These are phyloP conservation scores for Pontederia paniculata DNA, from an alignment of 176 grass and related monocot species.

Conservation along the genomic window DNA sequence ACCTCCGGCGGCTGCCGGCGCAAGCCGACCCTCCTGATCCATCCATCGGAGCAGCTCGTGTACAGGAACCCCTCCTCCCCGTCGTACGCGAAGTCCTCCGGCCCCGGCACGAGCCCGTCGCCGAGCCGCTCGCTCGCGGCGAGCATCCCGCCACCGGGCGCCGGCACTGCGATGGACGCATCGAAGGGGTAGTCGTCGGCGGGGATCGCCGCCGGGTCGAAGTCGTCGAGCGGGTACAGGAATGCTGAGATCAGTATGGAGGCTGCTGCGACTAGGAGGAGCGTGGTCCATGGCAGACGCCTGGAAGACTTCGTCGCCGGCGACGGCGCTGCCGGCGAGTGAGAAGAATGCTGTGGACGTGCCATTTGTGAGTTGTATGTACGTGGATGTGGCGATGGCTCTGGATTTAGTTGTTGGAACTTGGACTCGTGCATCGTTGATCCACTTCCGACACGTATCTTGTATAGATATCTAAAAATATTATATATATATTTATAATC, in stretches of 20 bases:
- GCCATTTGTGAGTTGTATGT: no score
- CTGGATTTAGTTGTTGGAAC: no score
- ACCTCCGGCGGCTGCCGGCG: slow-evolving; percentile 22
- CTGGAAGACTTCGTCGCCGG: no score
- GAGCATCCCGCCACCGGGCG: slow-evolving; percentile 28
- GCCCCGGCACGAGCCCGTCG: slow-evolving; percentile 45
- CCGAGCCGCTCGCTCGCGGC: slow-evolving; percentile 37
- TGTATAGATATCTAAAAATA: no score
- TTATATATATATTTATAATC: no score
- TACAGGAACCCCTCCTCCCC: slow-evolving; percentile 34
- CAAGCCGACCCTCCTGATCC: slow-evolving; percentile 52
- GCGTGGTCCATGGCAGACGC: neutral
- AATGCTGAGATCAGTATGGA: slow-evolving; percentile 25
- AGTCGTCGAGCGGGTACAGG: slow-evolving; percentile 30
- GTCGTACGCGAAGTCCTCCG: slow-evolving; percentile 68
- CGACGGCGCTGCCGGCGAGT: no score
- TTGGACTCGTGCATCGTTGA: no score
- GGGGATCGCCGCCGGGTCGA: slow-evolving; percentile 44
- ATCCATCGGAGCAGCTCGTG: slow-evolving; percentile 58
- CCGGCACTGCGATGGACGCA: slow-evolving; percentile 19
- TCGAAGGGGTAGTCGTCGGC: slow-evolving; percentile 37
- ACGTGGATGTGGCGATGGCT: no score
- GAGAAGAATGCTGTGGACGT: no score
- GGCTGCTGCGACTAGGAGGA: slow-evolving; percentile 13
- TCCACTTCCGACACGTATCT: no score